Evolutionary conservation across 2,329 filamentous ascomycete species (phyloP), one percentile per base, ranked within the genome.

Genomic region (Arthroderma uncinatum): DNA sequence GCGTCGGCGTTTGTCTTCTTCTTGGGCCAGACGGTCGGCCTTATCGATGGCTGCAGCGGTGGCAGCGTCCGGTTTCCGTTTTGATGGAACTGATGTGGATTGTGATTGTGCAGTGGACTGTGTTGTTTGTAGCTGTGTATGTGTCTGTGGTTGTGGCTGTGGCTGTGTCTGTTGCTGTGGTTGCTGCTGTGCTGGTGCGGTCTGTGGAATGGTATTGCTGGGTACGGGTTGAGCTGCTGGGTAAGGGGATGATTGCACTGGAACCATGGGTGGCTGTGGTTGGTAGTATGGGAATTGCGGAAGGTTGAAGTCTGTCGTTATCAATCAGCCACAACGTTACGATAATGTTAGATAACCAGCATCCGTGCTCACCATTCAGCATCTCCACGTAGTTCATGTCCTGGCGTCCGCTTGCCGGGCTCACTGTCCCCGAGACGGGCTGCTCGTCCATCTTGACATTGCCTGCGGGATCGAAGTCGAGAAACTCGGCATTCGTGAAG

Each of bases 1-100:
- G 62, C 89, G 84, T 59, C 89, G 83, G 53, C 89, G 85, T 76
- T 94, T 94, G 70, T 95, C 89, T 73, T 95, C 89, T 71, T 95
- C 89, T 21, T 89, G 89, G 10, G 86, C 86, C 4, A 83, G 64
- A 39, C 87, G 84, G 10, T 85, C 85, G 39, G 82, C 77, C 61
- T 90, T 87, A 70, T 91, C 87, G 53, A 86, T 79, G 64, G 73
- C 80, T 48, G 79, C 73, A n/a, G 21, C 23, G 57, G 66, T 68
- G 1, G 52, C 14, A 3, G 55, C n/a, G 5, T 61, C 61, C 16
- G 57, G 55, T 16, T 59, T 62, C 16, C 57, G 54, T 34, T 59
- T 63, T 30, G 58, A 12, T 6, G 37, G 48, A 23, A 54, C 14
- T 39, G 36, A 12, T 7, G 56, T 44, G 8, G 58, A 14, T 4